Base-by-base conservation (phyloP, 2,329 filamentous ascomycete genomes). In the Grosmannia clavigera region DNA sequence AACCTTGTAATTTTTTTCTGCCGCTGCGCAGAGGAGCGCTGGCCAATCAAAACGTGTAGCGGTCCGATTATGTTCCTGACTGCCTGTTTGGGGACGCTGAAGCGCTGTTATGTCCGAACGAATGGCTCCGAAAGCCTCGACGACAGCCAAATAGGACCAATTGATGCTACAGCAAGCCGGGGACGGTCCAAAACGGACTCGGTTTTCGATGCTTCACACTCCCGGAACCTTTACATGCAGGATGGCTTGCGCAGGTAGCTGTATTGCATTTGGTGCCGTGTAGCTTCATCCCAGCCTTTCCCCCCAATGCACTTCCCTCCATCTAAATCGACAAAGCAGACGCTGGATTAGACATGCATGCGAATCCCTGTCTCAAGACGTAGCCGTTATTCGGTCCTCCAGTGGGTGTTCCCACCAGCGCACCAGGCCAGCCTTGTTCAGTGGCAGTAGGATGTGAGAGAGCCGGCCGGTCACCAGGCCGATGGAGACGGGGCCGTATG, bases 401-500 rank as follows among this genome's bases (percentile, higher is more conserved):
- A 63, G 40, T 1, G 61, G 63, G 31, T 79, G 75, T 66, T 85
- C 80, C 75, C 79, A 79, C 80, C 81, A 85, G 67, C 70, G 72
- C 31, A 87, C 75, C 29, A 72, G 70, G 12, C 83, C 82, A 66
- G 80, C 77, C 72, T 82, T 81, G 61, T 75, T 74, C 65, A 78
- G 80, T 3, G 90, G 90, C 74, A 83, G 87, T 60, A 96, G 69
- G 38, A 95, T 79, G 70, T 85, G 83, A 14, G 85, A 82, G 25
- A 92, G 84, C 67, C 80, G 84, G 0, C 92, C 92, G 46, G 85
- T 84, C 43, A 97, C 81, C 64, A 97, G 70, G 59, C 81, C 82
- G 64, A 82, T 83, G 29, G 88, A 87, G 55, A 95, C 84, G 4
- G 94, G 90, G 1, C 94, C 94, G 71, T 95, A 96, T 14, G 84